Evolutionary conservation across 495 filamentous ascomycete species (phyloP).

Genomic region (Talaromyces stipitatus): DNA sequence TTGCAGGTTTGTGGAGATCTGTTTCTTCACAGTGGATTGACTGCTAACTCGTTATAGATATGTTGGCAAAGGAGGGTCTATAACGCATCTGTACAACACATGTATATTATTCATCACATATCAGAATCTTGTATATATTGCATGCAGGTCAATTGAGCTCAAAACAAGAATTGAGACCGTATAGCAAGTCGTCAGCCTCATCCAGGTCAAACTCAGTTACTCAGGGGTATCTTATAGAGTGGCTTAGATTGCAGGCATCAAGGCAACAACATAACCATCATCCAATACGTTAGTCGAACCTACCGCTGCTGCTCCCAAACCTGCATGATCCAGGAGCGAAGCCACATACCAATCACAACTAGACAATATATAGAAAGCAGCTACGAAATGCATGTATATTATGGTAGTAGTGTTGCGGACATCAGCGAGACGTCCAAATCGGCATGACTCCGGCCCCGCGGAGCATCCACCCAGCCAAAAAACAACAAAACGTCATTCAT

Average conservation of each 20-base stretch:
- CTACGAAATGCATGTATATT: background rate
- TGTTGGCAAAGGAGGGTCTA: constrained; percentile 67
- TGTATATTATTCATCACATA: background rate
- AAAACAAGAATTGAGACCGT: background rate
- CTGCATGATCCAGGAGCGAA: background rate
- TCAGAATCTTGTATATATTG: background rate
- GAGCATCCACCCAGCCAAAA: background rate
- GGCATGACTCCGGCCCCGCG: background rate
- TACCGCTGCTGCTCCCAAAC: background rate
- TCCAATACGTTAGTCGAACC: background rate
- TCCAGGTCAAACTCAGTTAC: background rate
- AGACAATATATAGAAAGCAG: background rate
- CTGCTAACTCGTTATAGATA: constrained; percentile 36
- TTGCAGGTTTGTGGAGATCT: constrained; percentile 54
- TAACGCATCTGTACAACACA: constrained; percentile 21
- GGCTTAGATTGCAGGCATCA: background rate
- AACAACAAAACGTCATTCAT: background rate
- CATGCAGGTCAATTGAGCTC: background rate
- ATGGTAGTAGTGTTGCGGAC: too few relatives aligned
- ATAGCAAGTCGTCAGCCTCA: background rate
- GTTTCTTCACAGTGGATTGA: background rate
- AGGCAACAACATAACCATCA: background rate
- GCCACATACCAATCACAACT: background rate
- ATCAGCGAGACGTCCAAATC: too few relatives aligned
- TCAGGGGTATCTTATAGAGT: background rate